These are phyloP conservation scores for Apophysomyces variabilis DNA, from an alignment of 371 early-diverging fungal genomes.

Conservation along the genomic window DNA sequence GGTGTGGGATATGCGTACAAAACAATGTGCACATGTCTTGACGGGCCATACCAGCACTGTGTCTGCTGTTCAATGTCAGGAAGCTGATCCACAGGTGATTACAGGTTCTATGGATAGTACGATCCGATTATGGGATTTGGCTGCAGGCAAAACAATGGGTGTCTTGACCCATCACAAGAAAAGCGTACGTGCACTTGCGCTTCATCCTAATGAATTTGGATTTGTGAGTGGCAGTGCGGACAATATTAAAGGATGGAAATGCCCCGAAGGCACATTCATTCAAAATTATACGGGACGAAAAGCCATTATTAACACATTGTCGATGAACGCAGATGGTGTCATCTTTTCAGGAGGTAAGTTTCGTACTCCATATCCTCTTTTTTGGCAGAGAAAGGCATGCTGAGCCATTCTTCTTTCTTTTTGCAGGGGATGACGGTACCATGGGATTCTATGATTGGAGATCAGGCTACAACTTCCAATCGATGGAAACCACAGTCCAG, in stretches of 20 bases:
- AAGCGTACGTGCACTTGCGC: slow-evolving; percentile 88
- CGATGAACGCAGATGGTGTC: slow-evolving; percentile 90
- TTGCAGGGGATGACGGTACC: slow-evolving; percentile 86
- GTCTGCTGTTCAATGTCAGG: slow-evolving; percentile 87
- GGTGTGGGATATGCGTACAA: slow-evolving; percentile 98
- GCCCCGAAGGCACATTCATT: slow-evolving; percentile 92
- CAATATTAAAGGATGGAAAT: slow-evolving; percentile 96
- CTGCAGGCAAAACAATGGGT: slow-evolving; percentile 93
- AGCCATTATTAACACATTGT: slow-evolving; percentile 89
- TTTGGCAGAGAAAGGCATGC: too few relatives aligned
- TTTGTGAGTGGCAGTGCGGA: slow-evolving; percentile 94
- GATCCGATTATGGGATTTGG: slow-evolving; percentile 93
- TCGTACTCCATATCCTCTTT: too few relatives aligned
- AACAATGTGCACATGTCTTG: slow-evolving; percentile 88
- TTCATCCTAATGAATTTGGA: slow-evolving; percentile 92
- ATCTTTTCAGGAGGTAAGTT: slow-evolving; percentile 86
- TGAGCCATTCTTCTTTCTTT: too few relatives aligned
- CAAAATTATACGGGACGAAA: slow-evolving; percentile 91
- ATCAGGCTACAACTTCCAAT: slow-evolving; percentile 94
- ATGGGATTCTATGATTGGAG: slow-evolving; percentile 98
- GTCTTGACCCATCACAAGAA: slow-evolving; percentile 98
- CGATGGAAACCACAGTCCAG: slow-evolving; percentile 82
- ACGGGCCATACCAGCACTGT: slow-evolving; percentile 91
- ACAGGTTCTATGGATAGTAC: slow-evolving; percentile 94
- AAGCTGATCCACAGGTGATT: slow-evolving; percentile 95